A percentile compares a stretch with the other conserved stretches of the same genome.
These are phyloP conservation scores for Neonectria magnoliae DNA, from an alignment of 2,329 filamentous ascomycete species.

Conservation along the genomic window DNA sequence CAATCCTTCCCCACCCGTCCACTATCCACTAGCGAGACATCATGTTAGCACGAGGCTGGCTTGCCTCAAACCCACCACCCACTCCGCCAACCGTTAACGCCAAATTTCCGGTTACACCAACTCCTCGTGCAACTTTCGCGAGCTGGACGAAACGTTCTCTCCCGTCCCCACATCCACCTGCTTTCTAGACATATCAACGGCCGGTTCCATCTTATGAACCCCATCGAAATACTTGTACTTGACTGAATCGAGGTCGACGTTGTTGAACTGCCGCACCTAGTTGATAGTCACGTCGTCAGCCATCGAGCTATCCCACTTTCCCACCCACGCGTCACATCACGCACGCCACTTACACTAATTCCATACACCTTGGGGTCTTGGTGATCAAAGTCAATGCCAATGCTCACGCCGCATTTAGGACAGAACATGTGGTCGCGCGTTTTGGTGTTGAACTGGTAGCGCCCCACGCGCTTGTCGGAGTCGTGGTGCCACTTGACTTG, in stretches of 20 bases:
- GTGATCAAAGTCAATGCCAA: constrained; percentile 57
- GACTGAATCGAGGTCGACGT: constrained; percentile 52
- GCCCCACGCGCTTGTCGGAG: constrained; percentile 41
- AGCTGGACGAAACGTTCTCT: constrained; percentile 16
- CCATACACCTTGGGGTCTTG: constrained; percentile 49
- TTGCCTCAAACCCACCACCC: background rate
- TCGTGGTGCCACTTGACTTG: constrained; percentile 56
- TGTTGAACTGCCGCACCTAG: constrained; percentile 54
- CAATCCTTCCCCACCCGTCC: background rate
- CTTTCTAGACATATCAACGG: constrained; percentile 51
- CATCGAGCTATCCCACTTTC: background rate
- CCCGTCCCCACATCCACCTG: constrained; percentile 17
- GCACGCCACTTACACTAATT: constrained; percentile 52
- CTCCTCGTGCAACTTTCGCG: constrained; percentile 6
- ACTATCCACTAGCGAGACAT: background rate
- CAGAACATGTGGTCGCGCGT: constrained; percentile 61
- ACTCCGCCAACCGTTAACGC: background rate
- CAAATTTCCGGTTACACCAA: background rate
- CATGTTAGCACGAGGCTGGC: background rate
- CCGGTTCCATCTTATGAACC: constrained; percentile 45
- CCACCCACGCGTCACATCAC: background rate
- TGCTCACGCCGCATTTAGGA: constrained; percentile 56
- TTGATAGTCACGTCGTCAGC: constrained; percentile 11
- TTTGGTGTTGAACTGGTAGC: constrained; percentile 57
- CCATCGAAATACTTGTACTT: constrained; percentile 52